Evolutionary conservation across 2,329 filamentous ascomycete genomes (phyloP).

Genomic region (Arthrinium phaeospermum): DNA sequence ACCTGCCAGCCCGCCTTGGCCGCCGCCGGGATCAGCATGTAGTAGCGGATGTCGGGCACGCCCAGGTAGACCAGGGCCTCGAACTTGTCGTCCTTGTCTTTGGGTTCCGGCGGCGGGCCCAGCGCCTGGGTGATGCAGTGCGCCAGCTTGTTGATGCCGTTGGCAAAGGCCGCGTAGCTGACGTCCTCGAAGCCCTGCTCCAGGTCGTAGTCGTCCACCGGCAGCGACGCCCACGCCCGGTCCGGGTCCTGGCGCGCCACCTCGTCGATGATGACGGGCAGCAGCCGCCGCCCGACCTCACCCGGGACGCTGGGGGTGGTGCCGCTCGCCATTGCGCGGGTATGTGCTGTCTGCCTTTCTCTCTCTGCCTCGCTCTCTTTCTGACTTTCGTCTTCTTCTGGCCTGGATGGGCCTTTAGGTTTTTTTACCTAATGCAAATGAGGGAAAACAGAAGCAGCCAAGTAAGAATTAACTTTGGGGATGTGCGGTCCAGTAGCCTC

Average conservation of each 20-base stretch:
- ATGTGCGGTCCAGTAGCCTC: neutral
- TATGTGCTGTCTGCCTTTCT: neutral
- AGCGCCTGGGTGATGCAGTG: constrained; percentile 27
- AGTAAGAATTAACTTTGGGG: neutral
- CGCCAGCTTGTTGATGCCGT: constrained; percentile 31
- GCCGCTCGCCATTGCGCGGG: neutral
- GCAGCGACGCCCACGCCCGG: constrained; percentile 30
- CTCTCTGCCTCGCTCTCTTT: too few relatives aligned
- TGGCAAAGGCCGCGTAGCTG: constrained; percentile 27
- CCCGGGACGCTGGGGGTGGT: neutral
- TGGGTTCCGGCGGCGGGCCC: neutral
- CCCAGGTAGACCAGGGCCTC: constrained; percentile 31
- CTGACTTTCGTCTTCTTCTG: neutral
- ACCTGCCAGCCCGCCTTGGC: constrained; percentile 50
- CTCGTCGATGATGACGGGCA: constrained; percentile 30
- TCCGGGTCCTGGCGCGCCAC: constrained; percentile 27
- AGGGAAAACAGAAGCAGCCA: too few relatives aligned
- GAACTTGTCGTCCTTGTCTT: constrained; percentile 21
- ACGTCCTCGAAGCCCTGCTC: constrained; percentile 30
- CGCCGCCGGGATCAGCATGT: constrained; percentile 30
- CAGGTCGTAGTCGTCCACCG: constrained; percentile 31
- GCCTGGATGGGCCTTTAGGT: neutral
- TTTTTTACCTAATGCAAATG: neutral
- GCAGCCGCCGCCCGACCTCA: constrained; percentile 27
- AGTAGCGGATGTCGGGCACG: constrained; percentile 29